Evolutionary conservation across 495 filamentous ascomycete genomes (phyloP).

Genomic region (Acidomyces sp.): DNA sequence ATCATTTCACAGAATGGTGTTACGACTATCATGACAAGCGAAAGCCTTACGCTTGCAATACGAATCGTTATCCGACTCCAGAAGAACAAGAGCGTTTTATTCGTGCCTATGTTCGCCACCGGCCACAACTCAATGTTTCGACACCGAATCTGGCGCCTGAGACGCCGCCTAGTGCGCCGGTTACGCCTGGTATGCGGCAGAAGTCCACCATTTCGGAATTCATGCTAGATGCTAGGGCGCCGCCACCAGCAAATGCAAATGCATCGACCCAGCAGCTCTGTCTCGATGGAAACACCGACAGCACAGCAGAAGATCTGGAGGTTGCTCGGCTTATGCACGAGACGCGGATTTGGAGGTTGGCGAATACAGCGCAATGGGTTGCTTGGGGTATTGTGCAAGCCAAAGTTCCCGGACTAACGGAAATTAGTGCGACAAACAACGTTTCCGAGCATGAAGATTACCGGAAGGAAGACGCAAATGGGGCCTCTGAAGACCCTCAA

Average conservation of each 20-base stretch:
- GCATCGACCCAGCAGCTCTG: slow-evolving; percentile 31
- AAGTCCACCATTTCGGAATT: slow-evolving; percentile 41
- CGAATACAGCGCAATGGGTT: slow-evolving; percentile 82
- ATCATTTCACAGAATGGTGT: slow-evolving; percentile 97
- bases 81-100: slow-evolving; percentile 79
- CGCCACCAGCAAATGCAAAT: slow-evolving; percentile 45
- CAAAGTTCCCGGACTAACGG: slow-evolving; percentile 48
- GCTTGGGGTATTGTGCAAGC: slow-evolving; percentile 96
- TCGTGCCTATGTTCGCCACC: slow-evolving; percentile 72
- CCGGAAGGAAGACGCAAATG: slow-evolving; percentile 7
- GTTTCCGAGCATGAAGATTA: slow-evolving; percentile 11
- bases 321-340: slow-evolving; percentile 60
- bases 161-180: slow-evolving; percentile 12
- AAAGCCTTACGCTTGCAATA: slow-evolving; percentile 51
- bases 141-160: slow-evolving; percentile 15
- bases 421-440: slow-evolving; percentile 3
- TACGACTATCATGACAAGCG: slow-evolving; percentile 81
- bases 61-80: slow-evolving; percentile 55
- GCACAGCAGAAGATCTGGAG: slow-evolving; percentile 42
- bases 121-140: slow-evolving; percentile 39
- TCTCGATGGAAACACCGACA: too few relatives aligned
- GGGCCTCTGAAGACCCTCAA: slow-evolving; percentile 6
- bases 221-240: slow-evolving; percentile 55
- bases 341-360: slow-evolving; percentile 69
- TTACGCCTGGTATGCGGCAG: slow-evolving; percentile 1